phyloP scores from a whole-genome alignment of 2,329 filamentous ascomycete species.

The Xylaria sp. region DNA sequence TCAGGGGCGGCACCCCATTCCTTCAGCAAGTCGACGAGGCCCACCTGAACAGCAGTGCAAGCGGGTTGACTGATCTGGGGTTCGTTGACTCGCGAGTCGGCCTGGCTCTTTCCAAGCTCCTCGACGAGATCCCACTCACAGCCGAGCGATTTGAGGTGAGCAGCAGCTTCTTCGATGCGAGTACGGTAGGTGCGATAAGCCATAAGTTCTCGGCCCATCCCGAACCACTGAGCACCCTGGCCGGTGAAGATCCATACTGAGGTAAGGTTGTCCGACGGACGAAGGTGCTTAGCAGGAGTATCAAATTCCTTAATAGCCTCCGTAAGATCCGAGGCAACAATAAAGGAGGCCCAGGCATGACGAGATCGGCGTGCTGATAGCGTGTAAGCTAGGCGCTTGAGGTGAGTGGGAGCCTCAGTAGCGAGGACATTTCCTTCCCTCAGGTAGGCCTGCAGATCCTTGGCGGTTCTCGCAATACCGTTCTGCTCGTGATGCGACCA shows the following conservation, averaged over 20 bases:
- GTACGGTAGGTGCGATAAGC: slow-evolving; percentile 44
- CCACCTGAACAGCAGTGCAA: slow-evolving; percentile 47
- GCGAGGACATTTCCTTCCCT: slow-evolving; percentile 38
- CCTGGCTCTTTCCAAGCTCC: slow-evolving; percentile 42
- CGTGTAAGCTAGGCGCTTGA: slow-evolving; percentile 44
- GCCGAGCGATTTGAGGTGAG: slow-evolving; percentile 43
- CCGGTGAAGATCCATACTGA: slow-evolving; percentile 48
- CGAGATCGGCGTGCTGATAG: slow-evolving; percentile 43
- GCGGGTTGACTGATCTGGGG: slow-evolving; percentile 48
- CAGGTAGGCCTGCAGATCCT: slow-evolving; percentile 42
- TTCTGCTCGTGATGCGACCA: slow-evolving; percentile 48
- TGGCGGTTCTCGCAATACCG: slow-evolving; percentile 43
- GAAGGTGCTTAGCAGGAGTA: slow-evolving; percentile 42
- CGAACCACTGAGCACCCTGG: slow-evolving; percentile 49
- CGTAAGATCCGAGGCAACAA: slow-evolving; percentile 43
- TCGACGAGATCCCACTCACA: slow-evolving; percentile 47
- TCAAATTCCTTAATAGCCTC: slow-evolving; percentile 41
- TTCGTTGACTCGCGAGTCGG: slow-evolving; percentile 45
- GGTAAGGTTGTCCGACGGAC: slow-evolving; percentile 39
- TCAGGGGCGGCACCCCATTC: slow-evolving; percentile 49
- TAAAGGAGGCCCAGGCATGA: slow-evolving; percentile 45
- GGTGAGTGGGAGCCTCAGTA: slow-evolving; percentile 38
- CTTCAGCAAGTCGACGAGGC: slow-evolving; percentile 44
- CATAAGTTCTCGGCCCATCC: slow-evolving; percentile 50
- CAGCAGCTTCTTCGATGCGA: slow-evolving; percentile 45